Evolutionary conservation across 192 early-diverging fungal genomes (phyloP).

Genomic region (Linnemannia exigua): DNA sequence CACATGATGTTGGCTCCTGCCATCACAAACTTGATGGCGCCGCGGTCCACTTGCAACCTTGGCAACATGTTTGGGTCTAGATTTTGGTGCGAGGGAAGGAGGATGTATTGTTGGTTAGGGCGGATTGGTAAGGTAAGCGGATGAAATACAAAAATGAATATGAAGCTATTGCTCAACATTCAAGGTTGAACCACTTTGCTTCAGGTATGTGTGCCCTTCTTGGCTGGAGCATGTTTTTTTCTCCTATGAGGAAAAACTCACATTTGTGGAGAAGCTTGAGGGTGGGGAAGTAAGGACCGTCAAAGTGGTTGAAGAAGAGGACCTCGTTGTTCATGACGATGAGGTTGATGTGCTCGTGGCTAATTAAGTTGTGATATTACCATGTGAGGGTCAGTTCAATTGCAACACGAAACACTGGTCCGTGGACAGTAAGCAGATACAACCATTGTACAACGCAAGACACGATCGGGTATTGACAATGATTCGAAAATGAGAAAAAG

Average conservation of each 20-base stretch:
- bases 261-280: constrained; percentile 93
- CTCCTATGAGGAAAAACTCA: constrained; percentile 54
- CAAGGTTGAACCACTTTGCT: no score
- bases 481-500: background rate
- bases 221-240: background rate
- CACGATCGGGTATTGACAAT: background rate
- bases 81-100: constrained; percentile 14
- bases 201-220: background rate
- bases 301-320: constrained; percentile 96
- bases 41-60: constrained; percentile 91
- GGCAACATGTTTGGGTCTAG: constrained; percentile 93
- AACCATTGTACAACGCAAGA: background rate
- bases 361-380: constrained; percentile 26
- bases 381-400: background rate
- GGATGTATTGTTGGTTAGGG: no score
- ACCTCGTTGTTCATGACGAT: constrained; percentile 87
- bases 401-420: background rate
- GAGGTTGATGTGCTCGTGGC: constrained; percentile 91
- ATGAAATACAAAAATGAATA: no score
- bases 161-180: no score
- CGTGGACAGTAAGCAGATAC: background rate
- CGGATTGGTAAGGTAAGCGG: no score
- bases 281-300: constrained; percentile 91
- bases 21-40: constrained; percentile 98
- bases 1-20: constrained; percentile 99